Evolutionary conservation across 805 yeast genomes (phyloP).

Genomic region (Priceomyces carsonii): DNA sequence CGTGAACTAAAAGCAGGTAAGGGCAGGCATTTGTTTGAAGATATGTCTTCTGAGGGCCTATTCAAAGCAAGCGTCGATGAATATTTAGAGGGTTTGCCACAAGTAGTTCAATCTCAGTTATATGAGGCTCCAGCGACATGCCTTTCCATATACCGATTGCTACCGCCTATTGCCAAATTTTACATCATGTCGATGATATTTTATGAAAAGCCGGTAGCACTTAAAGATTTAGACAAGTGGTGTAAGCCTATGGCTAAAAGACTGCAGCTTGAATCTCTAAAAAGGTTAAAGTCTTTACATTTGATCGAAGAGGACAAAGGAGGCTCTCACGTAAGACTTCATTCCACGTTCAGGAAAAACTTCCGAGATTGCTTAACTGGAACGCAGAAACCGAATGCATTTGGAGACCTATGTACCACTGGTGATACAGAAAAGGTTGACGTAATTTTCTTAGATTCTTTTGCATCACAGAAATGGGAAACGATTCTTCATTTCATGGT

Average conservation of each 20-base stretch:
- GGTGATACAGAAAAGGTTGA: slow-evolving; percentile 59
- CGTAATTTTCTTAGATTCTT: slow-evolving; percentile 67
- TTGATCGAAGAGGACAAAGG: slow-evolving; percentile 62
- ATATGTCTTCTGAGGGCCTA: slow-evolving; percentile 26
- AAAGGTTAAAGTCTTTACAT: slow-evolving; percentile 74
- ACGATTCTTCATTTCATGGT: slow-evolving; percentile 96
- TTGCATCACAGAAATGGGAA: slow-evolving; percentile 92
- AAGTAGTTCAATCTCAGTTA: slow-evolving; percentile 76
- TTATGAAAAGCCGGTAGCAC: slow-evolving; percentile 68
- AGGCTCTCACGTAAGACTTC: slow-evolving; percentile 52
- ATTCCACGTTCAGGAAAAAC: slow-evolving; percentile 71
- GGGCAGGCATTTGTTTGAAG: no score
- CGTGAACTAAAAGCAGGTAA: no score
- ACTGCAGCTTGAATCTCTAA: slow-evolving; percentile 73
- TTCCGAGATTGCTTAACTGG: slow-evolving; percentile 87
- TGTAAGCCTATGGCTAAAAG: slow-evolving; percentile 60
- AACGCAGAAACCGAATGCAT: slow-evolving; percentile 61
- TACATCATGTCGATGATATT: slow-evolving; percentile 86
- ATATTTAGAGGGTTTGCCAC: slow-evolving; percentile 87
- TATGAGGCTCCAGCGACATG: slow-evolving; percentile 90
- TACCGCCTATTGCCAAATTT: slow-evolving; percentile 88
- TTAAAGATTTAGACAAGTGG: slow-evolving; percentile 73
- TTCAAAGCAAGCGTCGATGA: slow-evolving; percentile 80
- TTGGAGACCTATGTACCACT: slow-evolving; percentile 68
- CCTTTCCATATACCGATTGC: slow-evolving; percentile 83